A percentile compares a stretch with the other conserved stretches of the same genome.
These are phyloP conservation scores for Odontarrhena argentea DNA, from an alignment of 345 rosid genomes.

Conservation along the genomic window DNA sequence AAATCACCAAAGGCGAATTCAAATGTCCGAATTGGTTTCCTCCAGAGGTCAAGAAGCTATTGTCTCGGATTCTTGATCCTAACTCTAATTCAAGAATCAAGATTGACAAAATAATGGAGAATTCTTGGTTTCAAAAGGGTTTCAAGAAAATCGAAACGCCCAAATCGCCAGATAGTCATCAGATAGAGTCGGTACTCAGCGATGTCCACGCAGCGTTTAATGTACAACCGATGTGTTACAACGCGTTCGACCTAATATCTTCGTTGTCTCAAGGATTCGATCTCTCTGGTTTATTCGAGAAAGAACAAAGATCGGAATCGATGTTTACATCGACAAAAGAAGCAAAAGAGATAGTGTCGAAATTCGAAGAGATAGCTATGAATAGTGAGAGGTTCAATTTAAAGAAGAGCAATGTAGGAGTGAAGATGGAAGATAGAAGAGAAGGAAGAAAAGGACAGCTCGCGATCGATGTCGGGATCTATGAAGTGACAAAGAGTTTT, in stretches of 20 bases:
- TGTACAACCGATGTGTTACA: constrained; percentile 51
- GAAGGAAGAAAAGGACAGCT: constrained; percentile 89
- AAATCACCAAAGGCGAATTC: constrained; percentile 70
- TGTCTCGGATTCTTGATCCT: constrained; percentile 72
- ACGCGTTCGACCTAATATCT: constrained; percentile 83
- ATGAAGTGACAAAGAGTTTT: constrained; percentile 73
- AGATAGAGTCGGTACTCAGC: constrained; percentile 35
- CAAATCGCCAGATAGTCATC: constrained; percentile 38
- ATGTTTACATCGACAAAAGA: constrained; percentile 63
- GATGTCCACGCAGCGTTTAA: constrained; percentile 55
- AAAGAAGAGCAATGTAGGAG: constrained; percentile 55
- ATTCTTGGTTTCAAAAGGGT: constrained; percentile 72
- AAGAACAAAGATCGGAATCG: constrained; percentile 41
- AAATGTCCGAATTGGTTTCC: constrained; percentile 74
- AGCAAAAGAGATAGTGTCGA: constrained; percentile 64
- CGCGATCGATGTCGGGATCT: constrained; percentile 70
- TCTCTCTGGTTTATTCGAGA: constrained; percentile 74
- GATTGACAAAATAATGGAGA: constrained; percentile 56
- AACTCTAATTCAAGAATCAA: constrained; percentile 63
- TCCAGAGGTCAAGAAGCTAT: constrained; percentile 66
- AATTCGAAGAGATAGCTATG: constrained; percentile 69
- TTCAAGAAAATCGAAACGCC: constrained; percentile 55
- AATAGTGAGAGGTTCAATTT: constrained; percentile 53
- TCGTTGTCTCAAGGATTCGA: constrained; percentile 79
- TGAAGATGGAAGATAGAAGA: constrained; percentile 60